Evolutionary conservation across 2,329 filamentous ascomycete genomes (phyloP).

Genomic region (Xylaria sp.): DNA sequence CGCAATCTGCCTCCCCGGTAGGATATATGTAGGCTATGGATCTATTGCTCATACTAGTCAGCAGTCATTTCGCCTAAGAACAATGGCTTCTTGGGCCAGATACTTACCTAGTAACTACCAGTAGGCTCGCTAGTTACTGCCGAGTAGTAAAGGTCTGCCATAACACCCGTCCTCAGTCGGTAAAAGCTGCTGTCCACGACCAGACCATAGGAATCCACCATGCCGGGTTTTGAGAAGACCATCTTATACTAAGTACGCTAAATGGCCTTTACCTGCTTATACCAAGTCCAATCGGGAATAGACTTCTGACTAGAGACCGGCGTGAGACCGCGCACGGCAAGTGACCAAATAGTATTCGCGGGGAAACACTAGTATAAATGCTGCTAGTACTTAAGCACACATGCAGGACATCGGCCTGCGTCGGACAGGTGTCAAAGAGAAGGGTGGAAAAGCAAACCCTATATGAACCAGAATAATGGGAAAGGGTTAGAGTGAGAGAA

Average conservation of each 20-base stretch:
- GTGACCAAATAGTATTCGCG: slow-evolving; percentile 28
- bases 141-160: not conserved
- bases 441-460: not conserved
- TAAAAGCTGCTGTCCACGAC: not conserved
- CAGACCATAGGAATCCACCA: not conserved
- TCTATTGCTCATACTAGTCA: slow-evolving; percentile 4
- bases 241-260: not conserved
- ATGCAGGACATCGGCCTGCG: not conserved
- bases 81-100: slow-evolving; percentile 18
- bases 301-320: slow-evolving; percentile 12
- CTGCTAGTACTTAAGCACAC: not conserved
- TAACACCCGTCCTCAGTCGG: not conserved
- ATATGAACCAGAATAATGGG: not conserved
- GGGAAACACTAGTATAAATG: slow-evolving; percentile 20
- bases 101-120: not conserved
- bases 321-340: slow-evolving; percentile 21
- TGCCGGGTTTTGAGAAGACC: slow-evolving; percentile 3
- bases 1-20: not conserved
- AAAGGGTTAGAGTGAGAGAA: slow-evolving; percentile 5
- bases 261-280: not conserved
- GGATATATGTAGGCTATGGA: not conserved
- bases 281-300: slow-evolving; percentile 19
- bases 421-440: not conserved
- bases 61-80: slow-evolving; percentile 21
- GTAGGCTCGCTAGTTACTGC: not conserved